phyloP scores from a whole-genome alignment of 192 early-diverging fungal genomes.

The Umbelopsis isabellina region DNA sequence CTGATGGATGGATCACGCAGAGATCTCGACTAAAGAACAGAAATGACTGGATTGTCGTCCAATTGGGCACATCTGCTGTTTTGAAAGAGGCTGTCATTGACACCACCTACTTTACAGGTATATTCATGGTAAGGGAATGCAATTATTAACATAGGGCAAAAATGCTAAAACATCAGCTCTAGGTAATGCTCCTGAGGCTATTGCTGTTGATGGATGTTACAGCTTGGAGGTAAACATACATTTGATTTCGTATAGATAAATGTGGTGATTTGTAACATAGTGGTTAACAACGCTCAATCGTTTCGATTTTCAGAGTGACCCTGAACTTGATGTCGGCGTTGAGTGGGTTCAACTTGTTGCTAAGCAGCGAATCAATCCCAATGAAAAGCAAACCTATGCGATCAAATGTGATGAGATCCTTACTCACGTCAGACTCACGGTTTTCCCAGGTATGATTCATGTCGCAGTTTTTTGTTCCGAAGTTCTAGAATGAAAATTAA shows the following conservation, averaged over 20 bases:
- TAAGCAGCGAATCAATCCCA: constrained; percentile 55
- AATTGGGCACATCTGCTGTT: constrained; percentile 69
- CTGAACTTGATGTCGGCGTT: constrained; percentile 48
- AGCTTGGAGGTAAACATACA: constrained; percentile 1
- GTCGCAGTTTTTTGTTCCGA: not conserved
- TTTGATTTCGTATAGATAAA: not conserved
- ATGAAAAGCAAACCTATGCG: constrained; percentile 74
- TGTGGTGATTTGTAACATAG: constrained; percentile 13
- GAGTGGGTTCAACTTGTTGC: constrained; percentile 60
- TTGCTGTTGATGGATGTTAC: constrained; percentile 59
- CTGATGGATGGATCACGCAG: constrained; percentile 89
- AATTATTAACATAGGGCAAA: constrained; percentile 42
- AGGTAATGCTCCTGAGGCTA: constrained; percentile 83
- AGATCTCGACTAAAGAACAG: constrained; percentile 73
- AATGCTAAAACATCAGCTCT: constrained; percentile 82
- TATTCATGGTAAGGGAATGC: not conserved
- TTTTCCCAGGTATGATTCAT: constrained; percentile 67
- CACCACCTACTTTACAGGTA: constrained; percentile 73
- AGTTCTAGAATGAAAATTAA: constrained; percentile 47
- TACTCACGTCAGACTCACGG: constrained; percentile 67
- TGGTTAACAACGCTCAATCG: not conserved
- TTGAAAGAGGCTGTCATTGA: constrained; percentile 77
- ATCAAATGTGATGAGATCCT: constrained; percentile 47
- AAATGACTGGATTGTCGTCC: constrained; percentile 74
- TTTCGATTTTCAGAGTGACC: constrained; percentile 34